Evolutionary conservation across 495 filamentous ascomycete species (phyloP), one percentile per base, ranked within the genome.

Genomic region (Daldinia loculata): DNA sequence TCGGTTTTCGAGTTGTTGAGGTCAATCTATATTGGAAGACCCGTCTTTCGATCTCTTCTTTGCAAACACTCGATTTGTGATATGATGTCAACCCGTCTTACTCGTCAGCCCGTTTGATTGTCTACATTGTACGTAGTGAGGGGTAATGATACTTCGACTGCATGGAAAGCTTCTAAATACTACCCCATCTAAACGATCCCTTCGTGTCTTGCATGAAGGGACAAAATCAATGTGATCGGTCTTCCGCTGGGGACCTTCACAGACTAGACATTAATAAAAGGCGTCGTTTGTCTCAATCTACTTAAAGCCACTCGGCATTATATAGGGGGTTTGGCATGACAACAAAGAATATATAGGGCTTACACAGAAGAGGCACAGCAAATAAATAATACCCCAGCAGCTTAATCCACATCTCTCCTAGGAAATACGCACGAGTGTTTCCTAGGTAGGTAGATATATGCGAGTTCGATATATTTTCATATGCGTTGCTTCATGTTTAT

Each of bases 121-220:
- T 34, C 32, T 8, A 3, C 17, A 8, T 48, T 22, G 8, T 8
- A 56, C 11, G 8, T 8, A 56, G 36, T 50, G 36, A 56, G 67
- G 67, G 67, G 56, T 66, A 56, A 19, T 11, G 26, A 27, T 45
- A 52, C 17, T 53, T 55, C 27, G 12, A 55, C 24, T 50, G 61
- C 67, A 41, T 64, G 55, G 61, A 64, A 64, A 29, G 7, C 38
- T 65, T 65, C 61, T 55, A 60, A 66, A 70, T 70, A 43, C 45
- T n/a, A 64, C 67, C 56, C 41, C 61, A 50, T 34, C 15, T 51
- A 64, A 55, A 32, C 1, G 7, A 9, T 6, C 29, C 41, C 30
- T 22, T 41, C 61, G 1, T 32, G 7, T 32, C 29, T 32, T 32
- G 29, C 29, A 32, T 26, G 38, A 56, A 38, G 51, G 57, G 56